phyloP scores from a whole-genome alignment of 106 monocot genomes.

The Alisma plantagoaquatica region DNA sequence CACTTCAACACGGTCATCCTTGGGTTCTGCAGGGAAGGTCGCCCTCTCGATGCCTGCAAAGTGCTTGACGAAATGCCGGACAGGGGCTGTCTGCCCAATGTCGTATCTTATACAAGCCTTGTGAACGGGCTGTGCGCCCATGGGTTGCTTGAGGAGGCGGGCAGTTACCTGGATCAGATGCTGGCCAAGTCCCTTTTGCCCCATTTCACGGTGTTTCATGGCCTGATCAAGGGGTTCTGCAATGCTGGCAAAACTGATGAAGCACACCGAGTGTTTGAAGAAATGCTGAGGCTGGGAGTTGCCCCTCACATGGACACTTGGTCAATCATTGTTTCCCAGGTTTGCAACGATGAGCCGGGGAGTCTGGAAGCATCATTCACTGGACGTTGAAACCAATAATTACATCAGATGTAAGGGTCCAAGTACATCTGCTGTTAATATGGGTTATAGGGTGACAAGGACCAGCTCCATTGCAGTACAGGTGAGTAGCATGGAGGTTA shows the following conservation, averaged over 20 bases:
- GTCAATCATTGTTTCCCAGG: constrained; percentile 22
- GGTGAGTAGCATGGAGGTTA: no score
- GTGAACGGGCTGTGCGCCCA: constrained; percentile 52
- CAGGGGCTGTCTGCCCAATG: constrained; percentile 41
- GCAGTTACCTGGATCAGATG: constrained; percentile 62
- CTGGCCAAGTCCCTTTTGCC: constrained; percentile 41
- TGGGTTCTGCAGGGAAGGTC: constrained; percentile 64
- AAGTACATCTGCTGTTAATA: no score
- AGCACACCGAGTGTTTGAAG: constrained; percentile 27
- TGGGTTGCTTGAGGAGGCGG: constrained; percentile 50
- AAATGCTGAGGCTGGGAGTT: constrained; percentile 57
- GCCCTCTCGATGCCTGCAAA: constrained; percentile 65
- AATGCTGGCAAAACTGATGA: constrained; percentile 52
- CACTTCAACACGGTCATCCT: constrained; percentile 78
- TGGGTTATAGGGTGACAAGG: no score
- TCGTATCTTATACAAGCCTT: constrained; percentile 44
- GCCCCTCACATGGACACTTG: constrained; percentile 69
- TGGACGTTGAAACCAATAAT: no score
- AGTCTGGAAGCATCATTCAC: no score
- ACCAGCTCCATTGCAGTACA: no score
- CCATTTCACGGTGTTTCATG: constrained; percentile 81
- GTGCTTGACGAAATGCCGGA: constrained; percentile 70
- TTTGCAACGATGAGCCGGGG: constrained; percentile 25
- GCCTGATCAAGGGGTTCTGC: constrained; percentile 58
- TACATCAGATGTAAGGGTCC: no score